These are phyloP conservation scores for Penicillium janthinellum DNA, from an alignment of 2,329 filamentous ascomycete species.

Conservation along the genomic window DNA sequence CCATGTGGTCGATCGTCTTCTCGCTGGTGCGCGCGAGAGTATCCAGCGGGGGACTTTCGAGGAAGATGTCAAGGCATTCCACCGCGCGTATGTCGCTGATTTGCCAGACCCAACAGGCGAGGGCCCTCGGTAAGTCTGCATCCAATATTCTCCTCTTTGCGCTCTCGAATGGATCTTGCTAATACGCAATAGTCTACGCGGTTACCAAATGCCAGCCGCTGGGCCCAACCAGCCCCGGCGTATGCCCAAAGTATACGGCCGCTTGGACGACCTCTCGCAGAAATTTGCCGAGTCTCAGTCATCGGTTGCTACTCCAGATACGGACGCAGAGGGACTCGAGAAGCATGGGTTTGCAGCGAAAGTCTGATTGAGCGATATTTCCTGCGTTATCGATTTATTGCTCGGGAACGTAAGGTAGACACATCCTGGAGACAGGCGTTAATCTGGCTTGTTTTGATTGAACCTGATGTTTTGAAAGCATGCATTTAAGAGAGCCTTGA, in stretches of 20 bases:
- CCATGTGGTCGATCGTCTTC: constrained; percentile 71
- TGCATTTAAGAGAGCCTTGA: constrained; percentile 3
- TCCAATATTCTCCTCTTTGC: not conserved
- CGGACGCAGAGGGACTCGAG: constrained; percentile 55
- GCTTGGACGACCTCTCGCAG: constrained; percentile 53
- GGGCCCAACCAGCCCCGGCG: constrained; percentile 64
- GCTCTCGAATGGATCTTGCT: not conserved
- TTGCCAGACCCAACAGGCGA: constrained; percentile 74
- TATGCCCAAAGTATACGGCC: constrained; percentile 68
- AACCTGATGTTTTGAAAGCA: not conserved
- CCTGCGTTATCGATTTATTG: not conserved
- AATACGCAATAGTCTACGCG: constrained; percentile 58
- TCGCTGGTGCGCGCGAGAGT: constrained; percentile 66
- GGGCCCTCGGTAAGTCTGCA: constrained; percentile 64
- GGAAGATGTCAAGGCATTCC: constrained; percentile 61
- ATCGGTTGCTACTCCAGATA: constrained; percentile 54
- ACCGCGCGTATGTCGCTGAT: constrained; percentile 66
- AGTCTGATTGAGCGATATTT: constrained; percentile 6
- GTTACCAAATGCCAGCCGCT: constrained; percentile 77
- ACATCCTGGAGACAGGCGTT: not conserved
- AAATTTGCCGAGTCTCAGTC: constrained; percentile 54
- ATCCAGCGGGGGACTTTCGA: constrained; percentile 62
- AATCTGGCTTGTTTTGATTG: not conserved
- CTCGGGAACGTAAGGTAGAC: not conserved
- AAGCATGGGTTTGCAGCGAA: constrained; percentile 60